Percentiles rank a stretch among this genome's conserved stretches.
phyloP scores from a whole-genome alignment of 2,329 filamentous ascomycete genomes.

The Xylariomycetidae sp. region DNA sequence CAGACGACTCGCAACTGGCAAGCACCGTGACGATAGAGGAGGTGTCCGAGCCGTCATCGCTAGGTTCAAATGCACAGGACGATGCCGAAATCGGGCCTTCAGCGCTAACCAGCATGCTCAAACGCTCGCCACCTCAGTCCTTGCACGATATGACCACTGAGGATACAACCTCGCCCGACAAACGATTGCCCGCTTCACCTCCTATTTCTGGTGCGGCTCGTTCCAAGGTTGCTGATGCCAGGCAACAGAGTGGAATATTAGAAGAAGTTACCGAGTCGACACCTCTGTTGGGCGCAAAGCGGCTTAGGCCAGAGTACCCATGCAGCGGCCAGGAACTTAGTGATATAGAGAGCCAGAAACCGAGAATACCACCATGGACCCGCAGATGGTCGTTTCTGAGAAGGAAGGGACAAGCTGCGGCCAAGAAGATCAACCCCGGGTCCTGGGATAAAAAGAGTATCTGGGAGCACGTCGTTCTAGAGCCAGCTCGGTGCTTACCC shows the following conservation, averaged over 20 bases:
- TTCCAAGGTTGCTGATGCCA: neutral
- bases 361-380: slow-evolving; percentile 14
- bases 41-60: slow-evolving; percentile 23
- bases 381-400: too few species aligned
- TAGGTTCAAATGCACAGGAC: slow-evolving; percentile 13
- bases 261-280: slow-evolving; percentile 35
- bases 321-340: slow-evolving; percentile 27
- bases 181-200: neutral
- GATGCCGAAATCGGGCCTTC: slow-evolving; percentile 22
- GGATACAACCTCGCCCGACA: slow-evolving; percentile 1
- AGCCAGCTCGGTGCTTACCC: slow-evolving; percentile 69
- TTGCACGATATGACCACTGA: slow-evolving; percentile 4
- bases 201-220: neutral
- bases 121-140: slow-evolving; percentile 42
- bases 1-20: slow-evolving; percentile 11
- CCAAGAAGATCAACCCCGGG: slow-evolving; percentile 54
- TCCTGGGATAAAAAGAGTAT: slow-evolving; percentile 66
- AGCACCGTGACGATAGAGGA: slow-evolving; percentile 23
- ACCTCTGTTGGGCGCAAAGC: slow-evolving; percentile 38
- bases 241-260: neutral
- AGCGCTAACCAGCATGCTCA: slow-evolving; percentile 44
- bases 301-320: slow-evolving; percentile 24
- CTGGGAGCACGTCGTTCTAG: slow-evolving; percentile 58
- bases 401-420: too few species aligned
- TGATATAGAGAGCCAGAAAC: slow-evolving; percentile 51